Percentiles rank a stretch among this genome's conserved stretches.
These are phyloP conservation scores for Clonostachys chloroleuca DNA, from an alignment of 2,329 filamentous ascomycete genomes.

Conservation along the genomic window DNA sequence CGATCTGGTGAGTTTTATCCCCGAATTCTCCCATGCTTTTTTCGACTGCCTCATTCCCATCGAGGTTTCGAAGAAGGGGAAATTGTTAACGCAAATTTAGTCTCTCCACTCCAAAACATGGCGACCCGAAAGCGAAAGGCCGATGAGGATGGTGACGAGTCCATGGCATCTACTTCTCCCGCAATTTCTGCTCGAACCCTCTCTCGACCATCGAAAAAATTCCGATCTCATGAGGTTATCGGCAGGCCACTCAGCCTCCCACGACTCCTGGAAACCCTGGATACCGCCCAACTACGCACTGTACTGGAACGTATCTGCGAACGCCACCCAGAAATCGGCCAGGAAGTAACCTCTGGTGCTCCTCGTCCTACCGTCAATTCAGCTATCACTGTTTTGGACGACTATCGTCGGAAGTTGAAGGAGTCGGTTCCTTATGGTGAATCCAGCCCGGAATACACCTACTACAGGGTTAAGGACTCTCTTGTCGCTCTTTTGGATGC, in stretches of 20 bases:
- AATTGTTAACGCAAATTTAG: conserved; percentile 9
- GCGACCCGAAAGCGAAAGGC: conserved; percentile 78
- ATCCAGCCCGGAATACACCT: conserved; percentile 85
- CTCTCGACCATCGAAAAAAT: conserved; percentile 60
- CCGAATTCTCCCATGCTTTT: background rate
- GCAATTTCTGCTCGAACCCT: conserved; percentile 67
- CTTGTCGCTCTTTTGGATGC: conserved; percentile 81
- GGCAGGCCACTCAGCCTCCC: conserved; percentile 52
- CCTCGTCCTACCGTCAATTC: conserved; percentile 83
- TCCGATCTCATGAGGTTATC: conserved; percentile 58
- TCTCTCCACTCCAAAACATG: conserved; percentile 48
- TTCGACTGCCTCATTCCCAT: background rate
- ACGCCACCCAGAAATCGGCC: conserved; percentile 77
- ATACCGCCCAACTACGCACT: conserved; percentile 75
- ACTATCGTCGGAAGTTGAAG: conserved; percentile 76
- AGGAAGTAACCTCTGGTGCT: conserved; percentile 78
- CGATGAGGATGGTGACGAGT: conserved; percentile 77
- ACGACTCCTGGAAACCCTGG: conserved; percentile 90
- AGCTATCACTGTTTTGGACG: conserved; percentile 73
- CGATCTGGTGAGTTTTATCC: conserved; percentile 47
- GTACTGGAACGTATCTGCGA: conserved; percentile 91
- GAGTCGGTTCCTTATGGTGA: conserved; percentile 83
- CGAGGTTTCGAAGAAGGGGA: background rate
- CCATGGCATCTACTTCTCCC: conserved; percentile 83
- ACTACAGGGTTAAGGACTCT: conserved; percentile 83